Percentiles rank a stretch among this genome's conserved stretches.
Conservation (phyloP, 106 monocot genomes). For the Dioscorea dumetorum region DNA sequence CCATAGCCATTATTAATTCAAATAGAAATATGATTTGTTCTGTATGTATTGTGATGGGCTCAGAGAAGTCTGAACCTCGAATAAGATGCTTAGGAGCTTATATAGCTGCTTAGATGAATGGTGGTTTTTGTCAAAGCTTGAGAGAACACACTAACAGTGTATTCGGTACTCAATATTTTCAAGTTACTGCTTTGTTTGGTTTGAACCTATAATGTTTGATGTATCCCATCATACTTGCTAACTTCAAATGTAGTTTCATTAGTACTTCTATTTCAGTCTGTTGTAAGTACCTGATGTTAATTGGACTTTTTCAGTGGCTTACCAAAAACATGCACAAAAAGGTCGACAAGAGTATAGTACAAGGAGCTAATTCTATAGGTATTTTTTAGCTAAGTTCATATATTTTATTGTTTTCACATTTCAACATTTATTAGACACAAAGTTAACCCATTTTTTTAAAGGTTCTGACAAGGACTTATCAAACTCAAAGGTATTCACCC, state of each 20-base stretch:
- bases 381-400: background rate
- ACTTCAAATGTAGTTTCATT: too few species aligned
- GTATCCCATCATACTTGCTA: background rate
- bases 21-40: too few species aligned
- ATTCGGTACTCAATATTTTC: too few species aligned
- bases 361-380: constrained; percentile 44
- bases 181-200: background rate
- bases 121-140: too few species aligned
- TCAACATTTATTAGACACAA: background rate
- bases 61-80: too few species aligned
- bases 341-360: constrained; percentile 36
- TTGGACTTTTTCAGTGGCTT: constrained; percentile 60
- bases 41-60: too few species aligned
- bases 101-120: too few species aligned
- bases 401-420: background rate
- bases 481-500: constrained; percentile 12
- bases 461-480: constrained; percentile 30
- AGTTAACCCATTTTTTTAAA: background rate
- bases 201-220: background rate
- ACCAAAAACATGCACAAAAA: constrained; percentile 56
- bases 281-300: too few species aligned
- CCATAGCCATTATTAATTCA: too few species aligned
- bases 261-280: too few species aligned
- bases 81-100: too few species aligned
- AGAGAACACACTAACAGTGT: too few species aligned